Conservation (phyloP, 257 asterid genomes). For the Petunia secreta region DNA sequence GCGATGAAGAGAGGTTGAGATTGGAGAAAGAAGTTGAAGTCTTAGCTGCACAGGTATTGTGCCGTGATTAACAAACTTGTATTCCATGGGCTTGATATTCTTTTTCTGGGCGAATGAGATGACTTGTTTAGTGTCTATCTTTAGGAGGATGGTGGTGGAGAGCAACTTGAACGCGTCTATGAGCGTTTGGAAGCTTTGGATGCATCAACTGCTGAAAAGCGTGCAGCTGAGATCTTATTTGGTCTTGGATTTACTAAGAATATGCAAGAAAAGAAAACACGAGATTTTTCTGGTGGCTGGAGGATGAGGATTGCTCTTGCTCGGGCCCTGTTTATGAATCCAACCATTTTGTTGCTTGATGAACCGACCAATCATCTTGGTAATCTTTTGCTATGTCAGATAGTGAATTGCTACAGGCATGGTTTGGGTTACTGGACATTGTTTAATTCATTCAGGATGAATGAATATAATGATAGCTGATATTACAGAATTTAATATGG, state of each 20-base stretch:
- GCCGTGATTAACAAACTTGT: neutral
- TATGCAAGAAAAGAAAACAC: slow-evolving; percentile 93
- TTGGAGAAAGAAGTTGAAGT: slow-evolving; percentile 90
- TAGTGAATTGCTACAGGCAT: neutral
- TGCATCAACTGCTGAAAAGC: slow-evolving; percentile 92
- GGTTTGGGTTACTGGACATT: neutral
- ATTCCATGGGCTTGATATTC: neutral
- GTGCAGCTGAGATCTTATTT: slow-evolving; percentile 93
- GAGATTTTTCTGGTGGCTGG: slow-evolving; percentile 99
- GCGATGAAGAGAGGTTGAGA: slow-evolving; percentile 89
- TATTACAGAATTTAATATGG: neutral
- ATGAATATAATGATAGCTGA: neutral
- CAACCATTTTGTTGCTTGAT: slow-evolving; percentile 89
- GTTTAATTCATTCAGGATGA: neutral
- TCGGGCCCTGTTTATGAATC: slow-evolving; percentile 95
- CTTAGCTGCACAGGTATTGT: slow-evolving; percentile 71
- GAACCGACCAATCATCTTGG: slow-evolving; percentile 99
- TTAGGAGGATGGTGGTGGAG: slow-evolving; percentile 98
- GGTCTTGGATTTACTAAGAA: slow-evolving; percentile 92
- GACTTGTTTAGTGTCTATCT: slow-evolving; percentile 11
- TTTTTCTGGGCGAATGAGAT: neutral
- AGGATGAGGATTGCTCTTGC: slow-evolving; percentile 99
- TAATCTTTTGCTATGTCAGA: slow-evolving; percentile 30
- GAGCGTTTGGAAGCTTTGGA: slow-evolving; percentile 94
- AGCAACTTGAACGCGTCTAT: slow-evolving; percentile 81